Evolutionary conservation across 352 stramenopile genomes (phyloP), one percentile per base, ranked within the genome.

Genomic region (Phytophthora ramorum): DNA sequence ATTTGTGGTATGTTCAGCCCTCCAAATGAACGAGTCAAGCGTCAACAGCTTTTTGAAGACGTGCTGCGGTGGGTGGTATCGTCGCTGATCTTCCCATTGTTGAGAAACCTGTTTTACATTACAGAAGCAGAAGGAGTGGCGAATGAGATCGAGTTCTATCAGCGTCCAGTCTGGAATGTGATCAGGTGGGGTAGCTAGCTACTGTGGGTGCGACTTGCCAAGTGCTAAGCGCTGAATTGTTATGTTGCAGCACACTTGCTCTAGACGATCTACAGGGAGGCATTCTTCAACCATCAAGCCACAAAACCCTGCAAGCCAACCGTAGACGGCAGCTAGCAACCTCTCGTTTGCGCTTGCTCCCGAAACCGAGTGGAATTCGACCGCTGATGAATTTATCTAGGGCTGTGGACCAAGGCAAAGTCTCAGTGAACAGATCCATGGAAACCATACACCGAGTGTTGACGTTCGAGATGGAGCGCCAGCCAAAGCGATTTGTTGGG

Each of bases 341-440:
- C 0, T 93, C 86, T 10, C 68, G 78, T 40, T 49, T 95, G 19
- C 71, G 87, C 0, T 59, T 95, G 16, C 66, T 93, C 16, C 87
- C 87, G 7, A 95, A 95, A 67, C 26, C 71, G 19, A 85, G 45
- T 34, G 85, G 87, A 6, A 52, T 95, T 57, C 81, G 87, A 4
- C 87, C 85, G n/a, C 61, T 95, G 1, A 90, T 95, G 72, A 95
- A 95, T 57, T 48, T 95, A 35, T 92, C 87, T 2, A 47, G 57
- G 20, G 44, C 75, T 47, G 53, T 76, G 0, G 66, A 75, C 7
- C 38, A 32, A 43, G 78, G 20, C 4, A 66, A 62, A n/a, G 28
- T 62, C 14, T 87, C 83, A 13, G 80, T 91, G 6, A 93, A 93
- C 60, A 75, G 73, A 54, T 74, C 71, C 7, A 63, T 95, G 30